Evolutionary conservation across 345 rosid genomes (phyloP).

Genomic region (Gossypium arboreum): DNA sequence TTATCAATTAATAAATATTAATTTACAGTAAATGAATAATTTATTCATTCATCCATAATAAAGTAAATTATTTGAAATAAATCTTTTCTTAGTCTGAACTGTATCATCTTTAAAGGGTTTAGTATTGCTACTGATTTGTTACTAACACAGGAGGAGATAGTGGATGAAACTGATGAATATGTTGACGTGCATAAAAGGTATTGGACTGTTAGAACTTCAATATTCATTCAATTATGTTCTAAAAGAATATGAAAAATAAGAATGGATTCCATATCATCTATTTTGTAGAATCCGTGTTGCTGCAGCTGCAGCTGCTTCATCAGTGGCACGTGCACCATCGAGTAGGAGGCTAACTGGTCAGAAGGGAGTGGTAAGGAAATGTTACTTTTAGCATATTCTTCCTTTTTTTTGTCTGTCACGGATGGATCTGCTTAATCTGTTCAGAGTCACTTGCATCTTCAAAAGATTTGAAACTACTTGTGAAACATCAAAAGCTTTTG

Average conservation of each 20-base stretch:
- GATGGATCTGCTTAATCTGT: neutral
- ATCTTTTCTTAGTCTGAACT: neutral
- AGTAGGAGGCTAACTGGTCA: slow-evolving; percentile 58
- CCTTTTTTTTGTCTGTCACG: neutral
- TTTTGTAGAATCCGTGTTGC: slow-evolving; percentile 85
- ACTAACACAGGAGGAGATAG: slow-evolving; percentile 79
- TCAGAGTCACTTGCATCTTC: neutral
- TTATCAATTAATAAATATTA: neutral
- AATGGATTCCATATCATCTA: neutral
- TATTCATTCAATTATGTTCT: neutral
- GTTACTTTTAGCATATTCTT: neutral
- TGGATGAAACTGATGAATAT: slow-evolving; percentile 96
- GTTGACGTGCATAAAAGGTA: slow-evolving; percentile 96
- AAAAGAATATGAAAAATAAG: neutral
- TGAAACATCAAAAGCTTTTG: neutral
- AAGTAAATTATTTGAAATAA: neutral
- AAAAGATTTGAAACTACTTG: neutral
- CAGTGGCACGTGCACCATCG: slow-evolving; percentile 84
- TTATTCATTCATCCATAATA: neutral
- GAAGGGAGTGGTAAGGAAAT: slow-evolving; percentile 51
- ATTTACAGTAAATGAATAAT: neutral
- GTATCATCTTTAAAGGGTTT: neutral
- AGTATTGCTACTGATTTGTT: slow-evolving; percentile 1
- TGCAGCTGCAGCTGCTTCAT: slow-evolving; percentile 94
- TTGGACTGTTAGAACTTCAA: neutral